Evolutionary conservation across 1,284 basidiomycete species (phyloP), one percentile per base, ranked within the genome.

Genomic region (Trichosporon coremiiforme): DNA sequence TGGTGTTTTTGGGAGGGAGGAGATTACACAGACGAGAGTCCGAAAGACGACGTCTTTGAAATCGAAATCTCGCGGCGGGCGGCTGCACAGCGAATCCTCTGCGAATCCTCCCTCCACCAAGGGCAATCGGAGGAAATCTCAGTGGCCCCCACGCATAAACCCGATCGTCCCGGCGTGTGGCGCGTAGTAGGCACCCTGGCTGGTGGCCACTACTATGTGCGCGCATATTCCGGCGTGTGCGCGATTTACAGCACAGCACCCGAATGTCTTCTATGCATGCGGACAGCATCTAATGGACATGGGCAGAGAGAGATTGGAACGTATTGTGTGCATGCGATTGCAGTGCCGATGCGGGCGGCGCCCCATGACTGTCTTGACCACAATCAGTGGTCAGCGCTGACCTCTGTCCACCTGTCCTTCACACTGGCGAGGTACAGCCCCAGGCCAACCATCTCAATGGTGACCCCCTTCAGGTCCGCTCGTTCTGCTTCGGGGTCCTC

Each of bases 51-150:
- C 31, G n/a, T 8, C 8, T 15, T 60, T 33, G 57, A 33, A 31
- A 60, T 33, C 17, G 57, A 60, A 60, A 60, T 60, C 57, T 60
- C 57, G 57, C 47, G 31, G 33, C 57, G 57, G 29, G 57, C 31
- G 13, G 57, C 36, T 10, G 17, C 57, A 17, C 47, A 53, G 47
- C 47, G 47, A 53, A 53, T 60, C 57, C 57, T 17, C 29, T 31
- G 29, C n/a, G 3, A 4, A 17, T 10, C 41, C 41, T 4, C 41
- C 57, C 57, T 33, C 57, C 57, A 60, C 57, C 31, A 60, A 35
- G 57, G 57, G 57, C 31, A 60, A 60, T 60, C 57, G 57, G 57
- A 33, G 57, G 57, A 60, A 60, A 60, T 60, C 57, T 60, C 57
- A 60, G 29, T 25, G 10, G 36, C 36, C 22, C 29, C 9, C 6